Percentiles rank a stretch among this genome's conserved stretches.
Conservation (phyloP, 495 filamentous ascomycete genomes). For the Beverwykella pulmonaria region DNA sequence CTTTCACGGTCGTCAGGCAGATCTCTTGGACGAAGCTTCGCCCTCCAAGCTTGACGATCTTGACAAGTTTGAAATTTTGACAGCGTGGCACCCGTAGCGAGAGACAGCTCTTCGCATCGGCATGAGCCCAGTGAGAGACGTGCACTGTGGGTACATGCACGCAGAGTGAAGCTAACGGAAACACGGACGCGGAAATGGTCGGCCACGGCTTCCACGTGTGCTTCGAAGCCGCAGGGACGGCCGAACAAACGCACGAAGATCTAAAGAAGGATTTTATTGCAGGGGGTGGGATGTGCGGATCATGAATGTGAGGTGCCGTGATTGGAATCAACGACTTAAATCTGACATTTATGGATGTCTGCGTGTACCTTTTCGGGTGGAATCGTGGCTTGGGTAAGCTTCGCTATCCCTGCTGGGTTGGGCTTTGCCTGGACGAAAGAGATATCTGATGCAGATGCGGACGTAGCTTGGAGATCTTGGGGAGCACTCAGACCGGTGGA, state of each 20-base stretch:
- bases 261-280: neutral
- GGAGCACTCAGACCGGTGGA: too few species aligned
- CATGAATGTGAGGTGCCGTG: neutral
- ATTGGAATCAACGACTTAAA: neutral
- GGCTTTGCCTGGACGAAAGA: neutral
- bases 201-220: neutral
- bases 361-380: neutral
- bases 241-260: neutral
- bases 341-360: neutral
- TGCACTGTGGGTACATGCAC: neutral
- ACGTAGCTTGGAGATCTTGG: too few species aligned
- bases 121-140: neutral
- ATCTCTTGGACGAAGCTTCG: neutral
- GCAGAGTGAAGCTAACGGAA: neutral
- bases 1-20: too few species aligned
- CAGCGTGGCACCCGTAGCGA: neutral
- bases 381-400: too few species aligned
- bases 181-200: neutral
- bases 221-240: neutral
- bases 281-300: neutral
- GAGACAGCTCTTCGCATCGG: neutral
- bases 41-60: neutral
- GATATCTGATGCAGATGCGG: neutral
- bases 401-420: too few species aligned
- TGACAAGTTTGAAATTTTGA: constrained; percentile 2